Base-by-base conservation (phyloP, 2,329 filamentous ascomycete species). In the Colletotrichum orchidophilum region DNA sequence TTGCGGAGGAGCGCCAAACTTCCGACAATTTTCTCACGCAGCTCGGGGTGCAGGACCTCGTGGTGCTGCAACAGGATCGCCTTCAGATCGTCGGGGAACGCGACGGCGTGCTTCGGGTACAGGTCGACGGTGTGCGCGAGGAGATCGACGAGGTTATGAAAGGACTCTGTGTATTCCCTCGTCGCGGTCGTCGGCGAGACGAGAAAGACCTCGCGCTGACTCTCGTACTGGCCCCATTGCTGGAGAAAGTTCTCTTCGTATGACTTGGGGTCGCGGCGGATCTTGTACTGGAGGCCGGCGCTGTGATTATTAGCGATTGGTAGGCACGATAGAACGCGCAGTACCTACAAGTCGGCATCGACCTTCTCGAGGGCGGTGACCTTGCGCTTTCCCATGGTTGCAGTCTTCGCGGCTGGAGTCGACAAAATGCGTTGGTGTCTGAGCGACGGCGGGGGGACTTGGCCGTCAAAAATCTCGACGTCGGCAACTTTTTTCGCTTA, bases 341-440 rank as follows among this genome's bases (percentile, higher is more conserved):
- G 13, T 21, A 79, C 90, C 73, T 81, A 93, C 88, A 97, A 86
- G 82, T 97, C 94, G 39, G 95, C 95, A 80, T 98, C 95, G 76
- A 97, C 91, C 88, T 98, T 98, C 84, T 98, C 95, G 82, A 98
- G 91, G 72, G 95, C 95, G 66, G 93, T 94, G 70, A 97, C 89
- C 85, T 96, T 97, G 81, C 95, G 89, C 84, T 97, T 97, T 71
- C 91, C 93, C 91, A 94, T 96, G 54, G 73, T 82, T 68, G 39
- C 61, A 46, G 3, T 46, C 42, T 57, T 15, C 15, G 31, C 33
- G 33, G 18, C 13, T 67, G 21, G 53, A 54, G 42, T 63, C 33
- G 31, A 24, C 26, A 58, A 18, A 26, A 29, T 42, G 42, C n/a
- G 50, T 29, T 18, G 60, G 26, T 59, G 66, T 33, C 61, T 69